phyloP scores from a whole-genome alignment of 164 flowering plant genomes.

The Piper longum region DNA sequence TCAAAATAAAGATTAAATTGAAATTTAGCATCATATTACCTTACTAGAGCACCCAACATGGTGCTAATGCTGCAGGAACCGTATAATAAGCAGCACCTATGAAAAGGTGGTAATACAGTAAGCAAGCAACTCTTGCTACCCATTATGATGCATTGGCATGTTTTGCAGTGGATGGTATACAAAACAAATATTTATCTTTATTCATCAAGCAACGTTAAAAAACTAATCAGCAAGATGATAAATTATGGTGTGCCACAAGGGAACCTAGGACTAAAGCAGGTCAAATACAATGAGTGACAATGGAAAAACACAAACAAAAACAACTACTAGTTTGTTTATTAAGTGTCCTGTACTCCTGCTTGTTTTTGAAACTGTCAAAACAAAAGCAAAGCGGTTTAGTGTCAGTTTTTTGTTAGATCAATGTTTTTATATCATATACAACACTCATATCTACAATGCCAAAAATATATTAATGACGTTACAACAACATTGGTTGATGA shows the following conservation, averaged over 20 bases:
- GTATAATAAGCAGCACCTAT: constrained; percentile 69
- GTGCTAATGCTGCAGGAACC: constrained; percentile 95
- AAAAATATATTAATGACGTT: no score
- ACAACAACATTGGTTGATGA: no score
- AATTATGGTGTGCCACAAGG: background rate
- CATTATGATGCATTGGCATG: background rate
- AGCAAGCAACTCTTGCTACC: background rate
- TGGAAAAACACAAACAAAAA: background rate
- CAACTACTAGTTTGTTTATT: no score
- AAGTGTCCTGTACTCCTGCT: no score
- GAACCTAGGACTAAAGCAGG: background rate
- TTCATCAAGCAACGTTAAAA: background rate
- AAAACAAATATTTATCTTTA: no score
- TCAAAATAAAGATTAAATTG: no score
- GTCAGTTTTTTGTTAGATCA: no score
- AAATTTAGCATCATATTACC: background rate
- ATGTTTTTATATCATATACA: no score
- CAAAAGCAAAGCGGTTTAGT: no score
- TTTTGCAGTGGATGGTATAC: background rate
- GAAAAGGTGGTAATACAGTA: background rate
- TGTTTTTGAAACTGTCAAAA: no score
- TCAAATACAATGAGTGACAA: background rate
- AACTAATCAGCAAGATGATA: background rate
- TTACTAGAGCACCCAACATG: constrained; percentile 72
- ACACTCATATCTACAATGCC: no score